Evolutionary conservation across 306 rosid genomes (phyloP).

Genomic region (Sophora flavescens): DNA sequence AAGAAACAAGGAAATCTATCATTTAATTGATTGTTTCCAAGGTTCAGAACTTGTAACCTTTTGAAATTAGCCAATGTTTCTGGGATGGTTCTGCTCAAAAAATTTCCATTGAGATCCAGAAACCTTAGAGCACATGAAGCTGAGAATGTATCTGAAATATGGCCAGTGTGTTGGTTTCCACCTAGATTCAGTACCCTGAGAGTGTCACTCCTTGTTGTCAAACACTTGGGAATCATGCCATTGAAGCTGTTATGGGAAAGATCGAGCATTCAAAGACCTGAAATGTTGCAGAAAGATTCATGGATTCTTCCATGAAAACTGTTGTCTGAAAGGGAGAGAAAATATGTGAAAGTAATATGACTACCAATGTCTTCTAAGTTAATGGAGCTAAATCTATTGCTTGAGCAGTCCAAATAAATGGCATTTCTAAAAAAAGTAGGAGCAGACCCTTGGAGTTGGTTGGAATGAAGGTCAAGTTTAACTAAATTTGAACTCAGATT

Average conservation of each 20-base stretch:
- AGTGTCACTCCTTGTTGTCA: not conserved
- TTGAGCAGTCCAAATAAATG: conserved; percentile 22
- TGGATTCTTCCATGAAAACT: conserved; percentile 28
- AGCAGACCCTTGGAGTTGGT: conserved; percentile 27
- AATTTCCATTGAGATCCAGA: conserved; percentile 44
- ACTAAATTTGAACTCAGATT: too few relatives aligned
- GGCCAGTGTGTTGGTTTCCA: not conserved
- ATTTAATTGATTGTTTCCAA: conserved; percentile 3
- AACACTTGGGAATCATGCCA: conserved; percentile 40
- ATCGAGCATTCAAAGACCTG: conserved; percentile 41
- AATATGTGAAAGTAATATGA: not conserved
- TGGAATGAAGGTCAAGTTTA: too few relatives aligned
- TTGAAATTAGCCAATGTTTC: conserved; percentile 9
- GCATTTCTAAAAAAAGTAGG: not conserved
- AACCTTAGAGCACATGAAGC: conserved; percentile 1
- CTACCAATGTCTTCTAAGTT: conserved; percentile 7
- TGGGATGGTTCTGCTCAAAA: not conserved
- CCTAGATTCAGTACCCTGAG: conserved; percentile 12
- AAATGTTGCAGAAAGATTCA: conserved; percentile 33
- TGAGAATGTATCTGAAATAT: conserved; percentile 25
- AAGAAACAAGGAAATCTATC: conserved; percentile 26
- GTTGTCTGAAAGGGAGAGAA: not conserved
- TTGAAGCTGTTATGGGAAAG: conserved; percentile 38
- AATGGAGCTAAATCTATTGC: conserved; percentile 45
- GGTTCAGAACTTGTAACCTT: conserved; percentile 16